A percentile compares a stretch with the other conserved stretches of the same genome.
phyloP scores from a whole-genome alignment of 371 early-diverging fungal genomes.

The Neoconidiobolus thromboides region DNA sequence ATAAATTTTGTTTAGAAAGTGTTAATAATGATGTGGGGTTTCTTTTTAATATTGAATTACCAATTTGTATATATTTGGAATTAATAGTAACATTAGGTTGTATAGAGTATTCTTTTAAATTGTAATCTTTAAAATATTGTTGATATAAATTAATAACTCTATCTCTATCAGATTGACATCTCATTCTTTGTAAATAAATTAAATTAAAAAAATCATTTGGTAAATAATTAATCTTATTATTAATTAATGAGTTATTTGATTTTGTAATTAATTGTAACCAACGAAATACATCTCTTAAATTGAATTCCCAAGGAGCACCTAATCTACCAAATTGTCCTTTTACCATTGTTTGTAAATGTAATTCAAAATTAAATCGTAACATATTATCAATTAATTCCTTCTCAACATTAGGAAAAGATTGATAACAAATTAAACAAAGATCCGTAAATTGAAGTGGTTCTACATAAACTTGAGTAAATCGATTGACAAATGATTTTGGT shows the following conservation, averaged over 20 bases:
- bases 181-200: conserved; percentile 77
- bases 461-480: conserved; percentile 93
- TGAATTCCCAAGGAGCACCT: conserved; percentile 97
- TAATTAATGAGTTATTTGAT: conserved; percentile 12
- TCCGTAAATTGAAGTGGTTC: conserved; percentile 67
- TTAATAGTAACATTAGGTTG: conserved; percentile 7
- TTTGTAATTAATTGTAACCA: conserved; percentile 70
- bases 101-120: no score
- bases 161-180: conserved; percentile 56
- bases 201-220: conserved; percentile 60
- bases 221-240: conserved; percentile 12
- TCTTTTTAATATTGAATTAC: conserved; percentile 41
- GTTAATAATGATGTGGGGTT: conserved; percentile 13
- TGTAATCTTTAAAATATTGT: conserved; percentile 33
- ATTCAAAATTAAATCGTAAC: conserved; percentile 69
- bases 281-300: conserved; percentile 87
- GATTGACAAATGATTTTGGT: conserved; percentile 75
- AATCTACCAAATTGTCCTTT: conserved; percentile 53
- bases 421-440: conserved; percentile 54
- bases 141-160: conserved; percentile 40
- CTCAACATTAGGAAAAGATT: conserved; percentile 40
- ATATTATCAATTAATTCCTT: conserved; percentile 31
- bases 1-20: conserved; percentile 30
- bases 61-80: conserved; percentile 22
- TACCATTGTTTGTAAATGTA: conserved; percentile 72